Evolutionary conservation across 2,329 filamentous ascomycete genomes (phyloP).

Genomic region (Colletotrichum graminicola): DNA sequence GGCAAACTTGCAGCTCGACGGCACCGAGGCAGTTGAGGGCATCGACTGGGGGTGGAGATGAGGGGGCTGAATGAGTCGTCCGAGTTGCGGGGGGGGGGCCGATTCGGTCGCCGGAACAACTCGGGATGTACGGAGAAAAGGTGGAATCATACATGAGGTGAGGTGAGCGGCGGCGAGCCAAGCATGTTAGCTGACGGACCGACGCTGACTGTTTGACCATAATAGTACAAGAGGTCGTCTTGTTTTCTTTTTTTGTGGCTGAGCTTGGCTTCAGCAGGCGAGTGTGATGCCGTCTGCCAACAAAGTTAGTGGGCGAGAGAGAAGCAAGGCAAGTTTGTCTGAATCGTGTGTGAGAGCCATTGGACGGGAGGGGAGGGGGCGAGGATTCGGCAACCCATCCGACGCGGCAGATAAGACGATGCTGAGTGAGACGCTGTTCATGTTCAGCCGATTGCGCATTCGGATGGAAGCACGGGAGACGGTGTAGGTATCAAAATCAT

Average conservation of each 20-base stretch:
- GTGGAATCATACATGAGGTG: neutral
- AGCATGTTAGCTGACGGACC: neutral
- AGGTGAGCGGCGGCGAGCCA: neutral
- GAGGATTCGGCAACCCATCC: slow-evolving; percentile 15
- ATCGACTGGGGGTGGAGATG: slow-evolving; percentile 1
- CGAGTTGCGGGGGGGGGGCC: slow-evolving; percentile 7
- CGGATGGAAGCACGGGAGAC: neutral
- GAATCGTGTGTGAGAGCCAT: slow-evolving; percentile 1
- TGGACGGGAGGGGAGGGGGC: neutral
- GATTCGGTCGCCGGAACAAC: neutral
- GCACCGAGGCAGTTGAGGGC: neutral
- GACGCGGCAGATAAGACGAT: neutral
- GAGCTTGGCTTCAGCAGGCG: neutral
- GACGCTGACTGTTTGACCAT: neutral
- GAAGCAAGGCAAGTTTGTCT: neutral
- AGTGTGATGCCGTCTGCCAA: neutral
- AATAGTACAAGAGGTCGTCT: no score
- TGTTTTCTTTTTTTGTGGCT: neutral
- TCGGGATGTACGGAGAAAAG: neutral
- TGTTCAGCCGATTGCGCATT: neutral
- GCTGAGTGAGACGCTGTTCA: slow-evolving; percentile 12
- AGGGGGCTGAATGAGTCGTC: neutral
- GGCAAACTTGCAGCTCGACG: slow-evolving; percentile 2
- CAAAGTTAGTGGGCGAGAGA: neutral
- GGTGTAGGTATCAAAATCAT: no score